Evolutionary conservation across 1,139 yeast species (phyloP).

Genomic region (Suhomyces choctaworum): DNA sequence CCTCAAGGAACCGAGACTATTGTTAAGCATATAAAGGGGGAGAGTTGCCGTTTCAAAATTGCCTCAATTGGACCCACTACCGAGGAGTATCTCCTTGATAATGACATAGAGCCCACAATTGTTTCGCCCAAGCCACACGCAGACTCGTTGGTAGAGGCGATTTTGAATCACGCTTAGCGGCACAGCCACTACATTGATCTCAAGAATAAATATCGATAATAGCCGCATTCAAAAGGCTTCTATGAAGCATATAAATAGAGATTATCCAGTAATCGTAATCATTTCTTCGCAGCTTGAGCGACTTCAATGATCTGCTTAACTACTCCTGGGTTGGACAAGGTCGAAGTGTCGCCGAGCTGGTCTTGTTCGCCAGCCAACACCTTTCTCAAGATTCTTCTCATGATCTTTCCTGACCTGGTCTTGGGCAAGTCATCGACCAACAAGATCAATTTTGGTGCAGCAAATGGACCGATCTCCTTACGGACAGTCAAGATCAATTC

Average conservation of each 20-base stretch:
- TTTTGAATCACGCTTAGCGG: conserved; percentile 13
- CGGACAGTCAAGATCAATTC: conserved; percentile 72
- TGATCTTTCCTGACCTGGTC: conserved; percentile 81
- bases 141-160: conserved; percentile 45
- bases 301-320: conserved; percentile 65
- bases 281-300: conserved; percentile 37
- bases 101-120: conserved; percentile 58
- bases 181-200: neutral
- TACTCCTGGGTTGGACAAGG: conserved; percentile 70
- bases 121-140: conserved; percentile 80
- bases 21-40: conserved; percentile 43
- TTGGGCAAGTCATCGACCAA: conserved; percentile 78
- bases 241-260: conserved; percentile 6
- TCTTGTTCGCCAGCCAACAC: conserved; percentile 78
- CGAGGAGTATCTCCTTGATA: conserved; percentile 53
- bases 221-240: conserved; percentile 1
- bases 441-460: conserved; percentile 73
- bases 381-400: conserved; percentile 81
- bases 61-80: conserved; percentile 97
- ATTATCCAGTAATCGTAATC: conserved; percentile 6
- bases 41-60: conserved; percentile 36
- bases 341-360: conserved; percentile 76
- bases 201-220: too few species aligned
- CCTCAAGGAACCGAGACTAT: conserved; percentile 82
- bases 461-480: conserved; percentile 82